Conservation (phyloP, 768 basidiomycete species). For the Suillus spraguei region DNA sequence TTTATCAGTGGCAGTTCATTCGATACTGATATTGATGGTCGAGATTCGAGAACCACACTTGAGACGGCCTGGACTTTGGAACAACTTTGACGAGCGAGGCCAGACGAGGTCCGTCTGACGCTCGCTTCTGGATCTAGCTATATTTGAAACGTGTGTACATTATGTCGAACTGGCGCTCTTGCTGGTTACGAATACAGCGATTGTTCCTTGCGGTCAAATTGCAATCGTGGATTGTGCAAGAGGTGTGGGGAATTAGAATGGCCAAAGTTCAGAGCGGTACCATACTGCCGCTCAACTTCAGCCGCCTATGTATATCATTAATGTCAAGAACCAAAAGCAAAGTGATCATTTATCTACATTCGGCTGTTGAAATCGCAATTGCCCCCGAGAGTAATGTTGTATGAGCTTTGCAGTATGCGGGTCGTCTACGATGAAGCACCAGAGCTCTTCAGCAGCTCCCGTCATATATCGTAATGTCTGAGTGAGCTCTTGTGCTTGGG, state of each 20-base stretch:
- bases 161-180: neutral
- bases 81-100: conserved; percentile 97
- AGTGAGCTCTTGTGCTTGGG: conserved; percentile 1
- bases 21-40: neutral
- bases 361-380: neutral
- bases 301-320: neutral
- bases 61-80: conserved; percentile 78
- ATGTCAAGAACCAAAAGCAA: neutral
- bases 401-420: neutral
- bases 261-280: neutral
- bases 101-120: conserved; percentile 81
- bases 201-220: neutral
- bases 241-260: neutral
- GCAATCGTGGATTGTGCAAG: neutral
- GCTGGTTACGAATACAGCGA: neutral
- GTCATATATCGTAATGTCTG: conserved; percentile 8
- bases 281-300: neutral
- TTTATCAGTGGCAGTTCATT: conserved; percentile 53
- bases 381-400: neutral
- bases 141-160: conserved; percentile 32
- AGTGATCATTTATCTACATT: neutral
- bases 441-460: conserved; percentile 11
- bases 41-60: conserved; percentile 37
- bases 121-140: conserved; percentile 88
- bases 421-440: conserved; percentile 9